These are phyloP conservation scores for Colletotrichum ledebouriae DNA, from an alignment of 2,329 filamentous ascomycete genomes.

Conservation along the genomic window DNA sequence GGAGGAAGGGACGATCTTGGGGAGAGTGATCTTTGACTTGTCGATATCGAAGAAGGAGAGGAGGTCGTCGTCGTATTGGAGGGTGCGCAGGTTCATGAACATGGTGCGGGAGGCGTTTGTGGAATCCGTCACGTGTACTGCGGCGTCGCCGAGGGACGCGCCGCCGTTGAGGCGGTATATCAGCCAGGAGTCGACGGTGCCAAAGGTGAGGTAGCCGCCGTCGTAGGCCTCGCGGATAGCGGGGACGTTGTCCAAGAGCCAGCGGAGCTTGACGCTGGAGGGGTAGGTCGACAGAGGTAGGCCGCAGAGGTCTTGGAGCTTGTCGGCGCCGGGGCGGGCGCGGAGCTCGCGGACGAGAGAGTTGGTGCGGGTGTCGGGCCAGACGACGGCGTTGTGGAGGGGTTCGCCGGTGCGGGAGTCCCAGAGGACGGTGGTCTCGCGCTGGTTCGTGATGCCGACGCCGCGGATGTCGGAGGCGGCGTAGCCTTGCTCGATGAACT, in stretches of 20 bases:
- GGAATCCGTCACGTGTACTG: slow-evolving; percentile 84
- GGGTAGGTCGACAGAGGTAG: slow-evolving; percentile 91
- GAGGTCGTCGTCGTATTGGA: slow-evolving; percentile 83
- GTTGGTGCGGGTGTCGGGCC: slow-evolving; percentile 87
- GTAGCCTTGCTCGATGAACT: slow-evolving; percentile 80
- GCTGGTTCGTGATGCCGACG: slow-evolving; percentile 90
- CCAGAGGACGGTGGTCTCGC: slow-evolving; percentile 90
- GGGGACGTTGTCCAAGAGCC: slow-evolving; percentile 81
- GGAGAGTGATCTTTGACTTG: slow-evolving; percentile 76
- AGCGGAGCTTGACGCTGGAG: slow-evolving; percentile 86
- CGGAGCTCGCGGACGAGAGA: slow-evolving; percentile 82
- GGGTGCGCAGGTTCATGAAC: slow-evolving; percentile 90
- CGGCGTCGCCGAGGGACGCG: slow-evolving; percentile 64
- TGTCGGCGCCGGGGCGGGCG: slow-evolving; percentile 73
- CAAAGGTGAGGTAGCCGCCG: slow-evolving; percentile 81
- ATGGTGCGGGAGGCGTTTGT: slow-evolving; percentile 93
- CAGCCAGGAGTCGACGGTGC: slow-evolving; percentile 90
- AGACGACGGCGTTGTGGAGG: slow-evolving; percentile 87
- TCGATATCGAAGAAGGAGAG: slow-evolving; percentile 84
- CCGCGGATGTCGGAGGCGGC: slow-evolving; percentile 77
- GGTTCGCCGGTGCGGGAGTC: slow-evolving; percentile 84
- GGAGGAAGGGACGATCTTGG: slow-evolving; percentile 87
- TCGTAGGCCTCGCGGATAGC: slow-evolving; percentile 82
- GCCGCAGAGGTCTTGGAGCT: slow-evolving; percentile 79
- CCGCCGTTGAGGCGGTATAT: slow-evolving; percentile 87